Percentiles rank a stretch among this genome's conserved stretches.
Evolutionary conservation across 306 rosid genomes (phyloP).

Genomic region (Benincasa hispida): DNA sequence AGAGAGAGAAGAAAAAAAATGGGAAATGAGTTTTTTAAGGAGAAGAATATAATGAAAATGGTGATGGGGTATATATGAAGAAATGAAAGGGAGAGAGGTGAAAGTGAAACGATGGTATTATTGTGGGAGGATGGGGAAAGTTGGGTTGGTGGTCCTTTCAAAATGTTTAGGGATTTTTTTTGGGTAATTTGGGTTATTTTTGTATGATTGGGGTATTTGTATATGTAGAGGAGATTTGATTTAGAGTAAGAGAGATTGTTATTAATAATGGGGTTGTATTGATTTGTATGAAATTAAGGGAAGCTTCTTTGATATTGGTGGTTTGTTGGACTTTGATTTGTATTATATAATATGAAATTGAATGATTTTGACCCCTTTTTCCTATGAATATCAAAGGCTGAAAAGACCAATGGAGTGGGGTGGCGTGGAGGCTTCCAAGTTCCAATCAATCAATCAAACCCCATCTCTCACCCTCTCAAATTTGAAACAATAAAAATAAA

Average conservation of each 20-base stretch:
- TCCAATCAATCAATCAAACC: background rate
- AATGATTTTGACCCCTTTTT: background rate
- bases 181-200: background rate
- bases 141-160: conserved; percentile 1
- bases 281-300: background rate
- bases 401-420: background rate
- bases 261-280: background rate
- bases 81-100: background rate
- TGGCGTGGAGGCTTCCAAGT: conserved; percentile 3
- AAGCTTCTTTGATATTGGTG: background rate
- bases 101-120: background rate
- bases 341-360: background rate
- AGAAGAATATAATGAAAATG: background rate
- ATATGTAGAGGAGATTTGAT: background rate
- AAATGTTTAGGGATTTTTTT: background rate
- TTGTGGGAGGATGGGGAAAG: background rate
- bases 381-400: background rate
- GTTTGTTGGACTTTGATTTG: background rate
- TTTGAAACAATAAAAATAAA: too few species aligned
- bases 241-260: background rate
- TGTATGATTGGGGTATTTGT: background rate
- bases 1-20: background rate
- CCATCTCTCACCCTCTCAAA: background rate
- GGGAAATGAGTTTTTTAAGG: background rate
- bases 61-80: background rate